A percentile compares a stretch with the other conserved stretches of the same genome.
Evolutionary conservation across 306 rosid genomes (phyloP).

Genomic region (Echinosophora koreensis): DNA sequence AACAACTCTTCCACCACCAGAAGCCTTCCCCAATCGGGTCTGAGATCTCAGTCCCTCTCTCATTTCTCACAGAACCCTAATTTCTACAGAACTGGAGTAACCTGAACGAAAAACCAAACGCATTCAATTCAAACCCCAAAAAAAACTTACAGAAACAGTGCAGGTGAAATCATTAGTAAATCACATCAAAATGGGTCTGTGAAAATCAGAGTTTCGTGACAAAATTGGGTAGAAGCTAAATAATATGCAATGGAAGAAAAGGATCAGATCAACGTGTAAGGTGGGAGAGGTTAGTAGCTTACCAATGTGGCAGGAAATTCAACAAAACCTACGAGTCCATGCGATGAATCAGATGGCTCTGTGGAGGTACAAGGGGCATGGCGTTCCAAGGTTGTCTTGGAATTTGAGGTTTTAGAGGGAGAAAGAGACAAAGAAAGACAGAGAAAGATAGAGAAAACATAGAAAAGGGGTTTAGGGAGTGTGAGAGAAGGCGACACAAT

Average conservation of each 20-base stretch:
- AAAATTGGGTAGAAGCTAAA: neutral
- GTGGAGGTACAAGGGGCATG: conserved; percentile 29
- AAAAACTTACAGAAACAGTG: conserved; percentile 30
- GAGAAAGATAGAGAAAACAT: neutral
- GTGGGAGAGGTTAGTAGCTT: conserved; percentile 30
- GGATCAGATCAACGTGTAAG: conserved; percentile 57
- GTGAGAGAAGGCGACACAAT: neutral
- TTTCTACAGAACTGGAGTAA: conserved; percentile 33
- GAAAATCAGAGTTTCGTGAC: neutral
- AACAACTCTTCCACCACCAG: conserved; percentile 36
- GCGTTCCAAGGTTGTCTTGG: conserved; percentile 32
- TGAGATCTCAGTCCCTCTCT: conserved; percentile 80
- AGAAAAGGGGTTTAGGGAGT: neutral
- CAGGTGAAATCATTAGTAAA: conserved; percentile 12
- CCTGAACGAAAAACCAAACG: conserved; percentile 39
- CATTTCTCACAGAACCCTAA: conserved; percentile 62
- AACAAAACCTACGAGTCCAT: conserved; percentile 34
- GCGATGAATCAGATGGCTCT: conserved; percentile 34
- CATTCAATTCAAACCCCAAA: conserved; percentile 27
- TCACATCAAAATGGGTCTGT: neutral
- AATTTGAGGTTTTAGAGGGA: conserved; percentile 53
- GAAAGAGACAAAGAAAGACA: conserved; percentile 17
- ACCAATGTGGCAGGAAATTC: conserved; percentile 66
- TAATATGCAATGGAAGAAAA: conserved; percentile 5
- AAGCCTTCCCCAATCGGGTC: conserved; percentile 45